Percentiles rank a stretch among this genome's conserved stretches.
Evolutionary conservation across 2,329 filamentous ascomycete species (phyloP).

Genomic region (Zymoseptoria pseudotritici): DNA sequence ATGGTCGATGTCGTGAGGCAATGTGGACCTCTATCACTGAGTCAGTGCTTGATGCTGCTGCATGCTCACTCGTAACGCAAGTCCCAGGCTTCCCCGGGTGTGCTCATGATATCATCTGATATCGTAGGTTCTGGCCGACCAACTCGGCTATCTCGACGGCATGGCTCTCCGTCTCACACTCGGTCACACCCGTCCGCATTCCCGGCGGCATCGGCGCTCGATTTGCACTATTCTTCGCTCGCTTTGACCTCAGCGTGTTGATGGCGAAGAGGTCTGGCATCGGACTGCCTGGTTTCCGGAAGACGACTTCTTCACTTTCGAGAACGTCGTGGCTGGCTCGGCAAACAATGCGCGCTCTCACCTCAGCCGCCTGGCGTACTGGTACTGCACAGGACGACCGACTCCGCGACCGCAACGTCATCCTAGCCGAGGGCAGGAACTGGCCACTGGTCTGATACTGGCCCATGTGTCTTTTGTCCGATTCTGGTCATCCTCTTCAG

Average conservation of each 20-base stretch:
- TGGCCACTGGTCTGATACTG: conserved; percentile 50
- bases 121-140: conserved; percentile 31
- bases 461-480: conserved; percentile 44
- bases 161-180: conserved; percentile 46
- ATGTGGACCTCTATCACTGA: conserved; percentile 30
- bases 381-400: conserved; percentile 2
- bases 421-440: conserved; percentile 48
- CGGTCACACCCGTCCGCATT: conserved; percentile 35
- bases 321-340: conserved; percentile 49
- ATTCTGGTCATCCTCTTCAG: conserved; percentile 47
- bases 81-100: conserved; percentile 28
- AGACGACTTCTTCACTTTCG: background rate
- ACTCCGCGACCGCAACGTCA: conserved; percentile 46
- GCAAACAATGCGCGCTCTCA: conserved; percentile 41
- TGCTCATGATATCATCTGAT: too few relatives aligned
- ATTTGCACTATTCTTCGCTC: conserved; percentile 44
- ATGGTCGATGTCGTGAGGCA: conserved; percentile 43
- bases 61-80: too few relatives aligned
- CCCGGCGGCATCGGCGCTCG: conserved; percentile 35
- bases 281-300: conserved; percentile 1
- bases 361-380: too few relatives aligned
- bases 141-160: conserved; percentile 46
- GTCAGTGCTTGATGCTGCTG: too few relatives aligned
- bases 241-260: conserved; percentile 29
- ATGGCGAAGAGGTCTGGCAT: conserved; percentile 9